Conservation (phyloP, 805 yeast genomes). For the Hanseniaspora clermontiae region DNA sequence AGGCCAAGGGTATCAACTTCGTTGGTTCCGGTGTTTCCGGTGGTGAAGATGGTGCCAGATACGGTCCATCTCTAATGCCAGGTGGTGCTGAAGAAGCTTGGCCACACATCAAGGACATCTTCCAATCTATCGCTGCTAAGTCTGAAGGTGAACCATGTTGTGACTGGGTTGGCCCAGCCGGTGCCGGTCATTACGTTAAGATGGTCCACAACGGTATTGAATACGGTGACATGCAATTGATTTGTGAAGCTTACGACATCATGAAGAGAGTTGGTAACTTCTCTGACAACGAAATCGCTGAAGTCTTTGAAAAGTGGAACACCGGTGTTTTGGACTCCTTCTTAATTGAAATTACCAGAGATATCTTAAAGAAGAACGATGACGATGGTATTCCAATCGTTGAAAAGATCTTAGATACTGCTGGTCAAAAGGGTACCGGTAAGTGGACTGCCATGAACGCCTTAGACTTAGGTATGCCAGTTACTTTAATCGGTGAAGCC, state of each 20-base stretch:
- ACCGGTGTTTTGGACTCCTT: constrained; percentile 94
- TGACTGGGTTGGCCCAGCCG: constrained; percentile 99
- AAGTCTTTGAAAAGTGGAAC: constrained; percentile 87
- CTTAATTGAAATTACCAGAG: constrained; percentile 93
- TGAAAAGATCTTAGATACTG: constrained; percentile 91
- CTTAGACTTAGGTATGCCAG: constrained; percentile 95
- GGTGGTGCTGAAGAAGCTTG: constrained; percentile 98
- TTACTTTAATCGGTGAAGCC: constrained; percentile 96
- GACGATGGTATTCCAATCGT: constrained; percentile 84
- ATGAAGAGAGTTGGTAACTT: constrained; percentile 89
- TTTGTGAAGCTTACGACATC: constrained; percentile 93
- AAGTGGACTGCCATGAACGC: constrained; percentile 99
- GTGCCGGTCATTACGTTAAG: constrained; percentile 97
- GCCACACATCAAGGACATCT: constrained; percentile 94
- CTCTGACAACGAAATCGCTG: constrained; percentile 82
- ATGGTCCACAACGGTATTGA: constrained; percentile 99
- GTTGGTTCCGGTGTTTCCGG: constrained; percentile 99
- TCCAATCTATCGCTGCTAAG: constrained; percentile 93
- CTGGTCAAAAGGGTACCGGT: constrained; percentile 99
- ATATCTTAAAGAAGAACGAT: constrained; percentile 79
- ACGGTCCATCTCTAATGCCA: constrained; percentile 98
- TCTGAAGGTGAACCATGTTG: constrained; percentile 98
- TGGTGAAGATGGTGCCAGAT: constrained; percentile 99
- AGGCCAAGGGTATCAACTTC: constrained; percentile 72
- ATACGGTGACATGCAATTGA: constrained; percentile 99